Conservation (phyloP, 768 basidiomycete genomes). For the Leucocoprinus sp. region DNA sequence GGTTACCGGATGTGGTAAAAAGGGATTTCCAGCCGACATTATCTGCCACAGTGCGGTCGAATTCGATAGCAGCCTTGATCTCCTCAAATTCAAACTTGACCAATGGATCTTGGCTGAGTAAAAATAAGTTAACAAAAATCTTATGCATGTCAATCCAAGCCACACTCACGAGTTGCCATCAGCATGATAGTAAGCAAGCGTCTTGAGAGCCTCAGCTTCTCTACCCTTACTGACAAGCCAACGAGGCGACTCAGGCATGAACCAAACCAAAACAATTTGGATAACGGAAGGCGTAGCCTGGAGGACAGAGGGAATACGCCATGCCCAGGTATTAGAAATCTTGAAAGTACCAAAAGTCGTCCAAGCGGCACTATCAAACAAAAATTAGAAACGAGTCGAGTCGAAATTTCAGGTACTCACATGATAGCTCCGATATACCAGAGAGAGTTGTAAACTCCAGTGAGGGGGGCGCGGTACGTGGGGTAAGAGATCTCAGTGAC, state of each 20-base stretch:
- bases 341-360: slow-evolving; percentile 75
- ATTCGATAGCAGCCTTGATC: slow-evolving; percentile 69
- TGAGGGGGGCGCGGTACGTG: slow-evolving; percentile 70
- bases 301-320: slow-evolving; percentile 74
- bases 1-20: slow-evolving; percentile 60
- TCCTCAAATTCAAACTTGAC: slow-evolving; percentile 71
- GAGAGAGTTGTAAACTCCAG: slow-evolving; percentile 73
- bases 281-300: slow-evolving; percentile 64
- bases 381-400: not conserved
- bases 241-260: slow-evolving; percentile 79
- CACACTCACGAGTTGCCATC: slow-evolving; percentile 50
- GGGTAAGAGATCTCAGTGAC: slow-evolving; percentile 86
- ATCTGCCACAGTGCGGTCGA: slow-evolving; percentile 52
- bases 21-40: slow-evolving; percentile 67
- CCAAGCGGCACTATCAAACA: slow-evolving; percentile 59
- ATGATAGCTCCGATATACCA: slow-evolving; percentile 83
- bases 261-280: slow-evolving; percentile 58
- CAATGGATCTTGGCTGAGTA: slow-evolving; percentile 48
- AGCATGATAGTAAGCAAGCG: slow-evolving; percentile 78
- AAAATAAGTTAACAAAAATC: not conserved
- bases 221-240: slow-evolving; percentile 73
- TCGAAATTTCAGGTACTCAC: slow-evolving; percentile 26
- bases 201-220: slow-evolving; percentile 57
- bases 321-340: slow-evolving; percentile 62
- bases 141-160: not conserved